These are phyloP conservation scores for Zymoseptoria pseudotritici DNA, from an alignment of 2,329 filamentous ascomycete species.

Conservation along the genomic window DNA sequence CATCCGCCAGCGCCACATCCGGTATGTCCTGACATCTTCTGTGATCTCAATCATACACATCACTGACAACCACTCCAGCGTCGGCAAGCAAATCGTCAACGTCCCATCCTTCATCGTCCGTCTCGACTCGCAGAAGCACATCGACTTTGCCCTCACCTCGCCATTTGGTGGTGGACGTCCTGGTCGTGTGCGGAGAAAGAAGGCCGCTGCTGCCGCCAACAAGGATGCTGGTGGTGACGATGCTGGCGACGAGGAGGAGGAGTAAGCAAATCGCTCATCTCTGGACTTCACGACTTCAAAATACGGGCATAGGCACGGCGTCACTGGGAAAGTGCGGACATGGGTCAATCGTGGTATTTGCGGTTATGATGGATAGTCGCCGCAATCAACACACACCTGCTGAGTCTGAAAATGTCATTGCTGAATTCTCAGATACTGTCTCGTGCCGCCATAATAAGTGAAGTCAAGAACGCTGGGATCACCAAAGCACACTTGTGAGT, in stretches of 20 bases:
- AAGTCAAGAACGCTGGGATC: too few species aligned
- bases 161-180: conserved; percentile 96
- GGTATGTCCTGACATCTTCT: conserved; percentile 36
- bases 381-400: conserved; percentile 5
- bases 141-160: conserved; percentile 96
- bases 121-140: conserved; percentile 99
- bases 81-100: conserved; percentile 99
- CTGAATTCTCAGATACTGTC: background rate
- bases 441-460: too few species aligned
- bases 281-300: background rate
- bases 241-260: conserved; percentile 64
- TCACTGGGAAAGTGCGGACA: background rate
- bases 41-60: conserved; percentile 2
- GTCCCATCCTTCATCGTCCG: conserved; percentile 99
- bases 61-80: conserved; percentile 44
- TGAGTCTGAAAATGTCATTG: conserved; percentile 1
- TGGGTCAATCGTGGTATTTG: background rate
- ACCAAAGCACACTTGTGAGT: too few species aligned
- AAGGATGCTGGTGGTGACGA: conserved; percentile 72
- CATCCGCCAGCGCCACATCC: conserved; percentile 99
- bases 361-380: conserved; percentile 4
- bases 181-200: conserved; percentile 98
- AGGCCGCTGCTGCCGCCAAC: conserved; percentile 91
- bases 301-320: background rate
- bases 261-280: conserved; percentile 6